Evolutionary conservation across 768 basidiomycete genomes (phyloP).

Genomic region (Dioszegia hungarica): DNA sequence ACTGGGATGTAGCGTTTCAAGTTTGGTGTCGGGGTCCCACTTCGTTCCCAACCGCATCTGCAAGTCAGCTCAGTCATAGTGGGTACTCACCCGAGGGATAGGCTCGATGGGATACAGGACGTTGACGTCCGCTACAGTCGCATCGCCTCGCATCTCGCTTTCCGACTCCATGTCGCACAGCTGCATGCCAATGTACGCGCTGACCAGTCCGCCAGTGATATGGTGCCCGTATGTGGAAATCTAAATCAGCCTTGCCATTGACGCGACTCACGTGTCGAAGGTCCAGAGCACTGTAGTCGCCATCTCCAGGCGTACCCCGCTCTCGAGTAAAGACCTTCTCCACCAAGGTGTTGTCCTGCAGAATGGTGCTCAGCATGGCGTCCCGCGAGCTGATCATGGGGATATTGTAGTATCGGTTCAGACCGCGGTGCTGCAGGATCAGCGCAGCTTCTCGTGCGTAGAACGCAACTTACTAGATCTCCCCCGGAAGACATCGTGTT

Average conservation of each 20-base stretch:
- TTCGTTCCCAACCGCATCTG: slow-evolving; percentile 18
- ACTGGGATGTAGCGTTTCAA: slow-evolving; percentile 18
- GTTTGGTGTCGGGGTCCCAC: slow-evolving; percentile 10
- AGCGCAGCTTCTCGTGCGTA: background rate
- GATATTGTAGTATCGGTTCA: slow-evolving; percentile 45
- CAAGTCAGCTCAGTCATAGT: background rate
- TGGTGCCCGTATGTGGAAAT: slow-evolving; percentile 23
- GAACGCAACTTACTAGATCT: slow-evolving; percentile 2
- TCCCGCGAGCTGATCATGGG: slow-evolving; percentile 40
- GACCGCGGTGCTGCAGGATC: slow-evolving; percentile 22
- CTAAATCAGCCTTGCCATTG: background rate
- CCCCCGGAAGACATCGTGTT: slow-evolving; percentile 4
- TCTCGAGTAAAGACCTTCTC: slow-evolving; percentile 16
- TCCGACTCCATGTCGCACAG: slow-evolving; percentile 28
- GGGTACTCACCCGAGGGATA: slow-evolving; percentile 23
- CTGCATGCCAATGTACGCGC: slow-evolving; percentile 29
- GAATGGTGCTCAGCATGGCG: slow-evolving; percentile 27
- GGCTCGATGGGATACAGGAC: slow-evolving; percentile 16
- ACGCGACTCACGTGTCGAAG: slow-evolving; percentile 36
- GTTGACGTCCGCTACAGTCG: background rate
- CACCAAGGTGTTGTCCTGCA: slow-evolving; percentile 21
- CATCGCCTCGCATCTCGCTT: background rate
- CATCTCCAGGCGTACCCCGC: slow-evolving; percentile 6
- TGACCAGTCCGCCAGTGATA: slow-evolving; percentile 18
- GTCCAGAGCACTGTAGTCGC: slow-evolving; percentile 21